Evolutionary conservation across 495 filamentous ascomycete genomes (phyloP), one percentile per base, ranked within the genome.

Genomic region (Xylaria cubensis): DNA sequence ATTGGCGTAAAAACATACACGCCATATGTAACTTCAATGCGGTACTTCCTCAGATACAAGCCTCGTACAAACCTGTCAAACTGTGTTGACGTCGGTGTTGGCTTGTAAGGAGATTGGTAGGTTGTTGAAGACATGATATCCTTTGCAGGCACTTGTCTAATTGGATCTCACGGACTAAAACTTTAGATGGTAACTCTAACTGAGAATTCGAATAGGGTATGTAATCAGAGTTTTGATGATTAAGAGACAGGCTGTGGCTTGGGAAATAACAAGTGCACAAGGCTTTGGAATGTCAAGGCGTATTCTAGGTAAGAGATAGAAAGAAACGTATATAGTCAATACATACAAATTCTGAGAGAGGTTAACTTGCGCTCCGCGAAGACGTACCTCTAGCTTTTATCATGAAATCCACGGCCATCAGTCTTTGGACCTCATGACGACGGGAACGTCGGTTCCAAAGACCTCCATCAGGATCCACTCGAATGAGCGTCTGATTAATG

Each of bases 41-140:
- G 84, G 75, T 86, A 84, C 73, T 83, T 83, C 80, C 84, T 85
- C 64, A 84, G 80, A 68, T 82, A 75, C n/a, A 82, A 70, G 82
- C 81, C 84, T 26, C 78, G 72, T 46, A 73, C 51, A 42, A 78
- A 48, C 39, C 44, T 66, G 29, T 79, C 70, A 13, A 78, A 36
- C 8, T 65, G 62, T 4, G 68, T 59, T 34, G 72, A 72, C 4
- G 75, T 73, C 0, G 65, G 71, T 46, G 70, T 73, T 13, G 59
- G 64, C 24, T 72, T 69, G 41, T 53, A 73, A 21, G 59, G 46
- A 17, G 50, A 59, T 24, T 72, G 62, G 62, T 72, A 67, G 32
- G 70, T 61, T 7, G 36, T 58, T 4, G 32, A 64, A 56, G 69
- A 71, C 69, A 71, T 71, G 46, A 39, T 36, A 26, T 41, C 2